Evolutionary conservation across 2,329 filamentous ascomycete species (phyloP).

Genomic region (Penicillium sp.): DNA sequence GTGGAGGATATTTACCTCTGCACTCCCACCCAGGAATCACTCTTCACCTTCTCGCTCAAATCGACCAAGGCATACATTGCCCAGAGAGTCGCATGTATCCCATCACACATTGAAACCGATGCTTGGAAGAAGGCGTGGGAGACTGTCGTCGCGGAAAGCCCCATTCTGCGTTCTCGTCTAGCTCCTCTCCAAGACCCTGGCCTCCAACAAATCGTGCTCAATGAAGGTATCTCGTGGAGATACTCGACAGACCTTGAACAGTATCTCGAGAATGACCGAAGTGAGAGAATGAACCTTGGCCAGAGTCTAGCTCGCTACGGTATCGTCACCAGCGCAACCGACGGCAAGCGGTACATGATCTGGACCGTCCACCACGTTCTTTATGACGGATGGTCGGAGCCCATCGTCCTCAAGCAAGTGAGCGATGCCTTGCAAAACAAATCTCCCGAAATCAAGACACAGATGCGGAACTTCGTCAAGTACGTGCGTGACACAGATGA

Average conservation of each 20-base stretch:
- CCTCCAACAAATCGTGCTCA: constrained; percentile 40
- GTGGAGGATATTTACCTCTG: constrained; percentile 46
- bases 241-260: constrained; percentile 22
- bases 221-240: constrained; percentile 35
- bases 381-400: constrained; percentile 53
- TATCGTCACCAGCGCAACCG: constrained; percentile 27
- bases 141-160: constrained; percentile 39
- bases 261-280: constrained; percentile 30
- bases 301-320: constrained; percentile 38
- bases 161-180: constrained; percentile 51
- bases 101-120: constrained; percentile 34
- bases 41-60: constrained; percentile 49
- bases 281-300: constrained; percentile 36
- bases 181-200: constrained; percentile 37
- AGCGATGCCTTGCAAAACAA: constrained; percentile 27
- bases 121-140: constrained; percentile 50
- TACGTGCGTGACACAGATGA: constrained; percentile 48
- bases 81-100: constrained; percentile 44
- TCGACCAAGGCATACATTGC: constrained; percentile 48
- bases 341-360: constrained; percentile 43
- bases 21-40: constrained; percentile 44
- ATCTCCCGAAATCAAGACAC: constrained; percentile 17
- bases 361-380: constrained; percentile 55
- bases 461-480: constrained; percentile 53
- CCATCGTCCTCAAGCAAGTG: constrained; percentile 39